Percentiles rank a stretch among this genome's conserved stretches.
Conservation (phyloP, 2,329 filamentous ascomycete species). For the Pseudocercospora cruenta region DNA sequence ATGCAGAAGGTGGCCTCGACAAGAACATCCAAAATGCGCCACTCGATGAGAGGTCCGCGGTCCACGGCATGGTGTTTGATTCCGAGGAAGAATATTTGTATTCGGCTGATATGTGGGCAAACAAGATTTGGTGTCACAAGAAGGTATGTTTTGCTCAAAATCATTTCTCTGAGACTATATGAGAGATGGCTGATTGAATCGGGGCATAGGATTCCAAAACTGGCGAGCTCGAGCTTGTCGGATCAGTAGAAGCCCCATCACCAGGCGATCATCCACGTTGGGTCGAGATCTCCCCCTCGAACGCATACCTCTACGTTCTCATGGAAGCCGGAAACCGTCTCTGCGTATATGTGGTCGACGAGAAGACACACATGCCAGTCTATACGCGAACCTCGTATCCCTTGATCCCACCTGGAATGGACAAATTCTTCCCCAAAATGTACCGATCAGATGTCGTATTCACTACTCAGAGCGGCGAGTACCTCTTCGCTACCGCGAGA, state of each 20-base stretch:
- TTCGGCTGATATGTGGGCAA: slow-evolving; percentile 75
- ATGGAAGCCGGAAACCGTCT: slow-evolving; percentile 90
- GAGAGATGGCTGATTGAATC: not conserved
- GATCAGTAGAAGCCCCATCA: slow-evolving; percentile 71
- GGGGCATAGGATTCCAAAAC: slow-evolving; percentile 50
- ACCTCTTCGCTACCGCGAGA: slow-evolving; percentile 84
- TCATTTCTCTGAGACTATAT: not conserved
- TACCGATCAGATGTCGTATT: slow-evolving; percentile 87
- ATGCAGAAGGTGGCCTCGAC: slow-evolving; percentile 59
- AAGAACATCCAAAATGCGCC: slow-evolving; percentile 73
- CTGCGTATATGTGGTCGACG: slow-evolving; percentile 80
- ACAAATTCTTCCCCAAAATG: slow-evolving; percentile 60
- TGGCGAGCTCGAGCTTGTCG: slow-evolving; percentile 69
- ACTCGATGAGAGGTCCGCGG: slow-evolving; percentile 70
- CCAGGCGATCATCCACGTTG: slow-evolving; percentile 79
- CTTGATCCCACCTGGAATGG: slow-evolving; percentile 74
- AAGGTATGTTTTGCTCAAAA: slow-evolving; percentile 49
- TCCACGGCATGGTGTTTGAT: slow-evolving; percentile 84
- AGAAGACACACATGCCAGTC: slow-evolving; percentile 71
- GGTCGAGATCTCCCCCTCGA: slow-evolving; percentile 80
- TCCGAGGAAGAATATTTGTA: slow-evolving; percentile 74
- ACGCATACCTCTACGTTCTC: slow-evolving; percentile 78
- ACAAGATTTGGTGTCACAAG: slow-evolving; percentile 83
- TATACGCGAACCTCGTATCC: slow-evolving; percentile 79
- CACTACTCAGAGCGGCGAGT: slow-evolving; percentile 67